These are phyloP conservation scores for Leccinellum albellum DNA, from an alignment of 768 basidiomycete species.

Conservation along the genomic window DNA sequence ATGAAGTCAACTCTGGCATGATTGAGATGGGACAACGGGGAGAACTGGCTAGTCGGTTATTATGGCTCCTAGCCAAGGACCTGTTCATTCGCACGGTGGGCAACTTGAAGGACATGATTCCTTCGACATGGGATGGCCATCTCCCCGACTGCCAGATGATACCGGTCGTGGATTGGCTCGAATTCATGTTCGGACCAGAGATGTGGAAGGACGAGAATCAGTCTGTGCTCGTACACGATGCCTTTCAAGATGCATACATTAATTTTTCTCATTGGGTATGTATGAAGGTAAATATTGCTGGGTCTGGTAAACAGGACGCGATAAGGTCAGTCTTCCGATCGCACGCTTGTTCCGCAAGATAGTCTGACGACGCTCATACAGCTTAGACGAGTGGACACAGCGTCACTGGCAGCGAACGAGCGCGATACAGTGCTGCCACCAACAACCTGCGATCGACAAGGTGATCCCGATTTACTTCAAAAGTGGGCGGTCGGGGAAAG, in stretches of 20 bases:
- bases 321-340: background rate
- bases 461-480: background rate
- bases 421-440: background rate
- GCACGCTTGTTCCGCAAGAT: background rate
- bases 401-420: background rate
- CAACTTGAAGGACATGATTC: background rate
- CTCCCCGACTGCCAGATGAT: background rate
- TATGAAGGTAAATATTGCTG: background rate
- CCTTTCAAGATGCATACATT: background rate
- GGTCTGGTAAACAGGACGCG: background rate
- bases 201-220: background rate
- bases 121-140: conserved; percentile 4
- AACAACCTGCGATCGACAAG: background rate
- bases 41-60: conserved; percentile 1
- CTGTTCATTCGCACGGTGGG: background rate
- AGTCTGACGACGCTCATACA: background rate
- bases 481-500: background rate
- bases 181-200: background rate
- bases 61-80: conserved; percentile 7
- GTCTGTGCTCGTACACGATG: background rate
- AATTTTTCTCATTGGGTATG: background rate
- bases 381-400: background rate
- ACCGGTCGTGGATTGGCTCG: background rate
- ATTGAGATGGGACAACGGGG: conserved; percentile 3
- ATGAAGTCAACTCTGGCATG: conserved; percentile 6